Evolutionary conservation across 345 rosid genomes (phyloP).

Genomic region (Raphanus sativus): DNA sequence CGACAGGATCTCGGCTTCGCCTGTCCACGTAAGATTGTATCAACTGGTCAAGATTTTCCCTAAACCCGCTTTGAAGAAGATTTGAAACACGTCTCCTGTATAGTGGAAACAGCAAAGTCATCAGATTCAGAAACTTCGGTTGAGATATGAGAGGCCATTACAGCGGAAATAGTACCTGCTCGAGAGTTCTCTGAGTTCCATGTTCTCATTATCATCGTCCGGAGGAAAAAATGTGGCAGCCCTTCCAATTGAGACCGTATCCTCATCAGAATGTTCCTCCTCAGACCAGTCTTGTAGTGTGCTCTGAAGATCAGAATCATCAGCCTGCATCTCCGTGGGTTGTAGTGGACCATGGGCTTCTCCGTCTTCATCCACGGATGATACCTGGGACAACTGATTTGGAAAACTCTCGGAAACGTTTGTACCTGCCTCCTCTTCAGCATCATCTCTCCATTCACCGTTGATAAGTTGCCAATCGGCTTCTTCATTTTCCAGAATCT

Average conservation of each 20-base stretch:
- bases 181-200: slow-evolving; percentile 79
- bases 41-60: slow-evolving; percentile 83
- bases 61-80: slow-evolving; percentile 87
- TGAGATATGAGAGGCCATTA: slow-evolving; percentile 16
- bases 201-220: slow-evolving; percentile 65
- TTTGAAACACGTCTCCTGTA: slow-evolving; percentile 91
- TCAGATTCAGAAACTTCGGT: slow-evolving; percentile 17
- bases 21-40: slow-evolving; percentile 84
- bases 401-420: slow-evolving; percentile 42
- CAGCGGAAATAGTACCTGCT: slow-evolving; percentile 55
- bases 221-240: slow-evolving; percentile 50
- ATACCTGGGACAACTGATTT: slow-evolving; percentile 41
- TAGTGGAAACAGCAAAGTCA: slow-evolving; percentile 21
- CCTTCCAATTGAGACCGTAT: slow-evolving; percentile 48
- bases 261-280: slow-evolving; percentile 53
- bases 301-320: slow-evolving; percentile 51
- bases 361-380: slow-evolving; percentile 44
- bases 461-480: slow-evolving; percentile 43
- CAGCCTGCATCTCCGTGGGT: slow-evolving; percentile 42
- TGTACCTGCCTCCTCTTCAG: slow-evolving; percentile 43
- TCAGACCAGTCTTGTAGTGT: slow-evolving; percentile 58
- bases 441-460: slow-evolving; percentile 43
- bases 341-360: slow-evolving; percentile 44
- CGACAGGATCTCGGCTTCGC: slow-evolving; percentile 61
- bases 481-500: slow-evolving; percentile 45